These are phyloP conservation scores for Osmanthus fragrans DNA, from an alignment of 257 asterid genomes.

Conservation along the genomic window DNA sequence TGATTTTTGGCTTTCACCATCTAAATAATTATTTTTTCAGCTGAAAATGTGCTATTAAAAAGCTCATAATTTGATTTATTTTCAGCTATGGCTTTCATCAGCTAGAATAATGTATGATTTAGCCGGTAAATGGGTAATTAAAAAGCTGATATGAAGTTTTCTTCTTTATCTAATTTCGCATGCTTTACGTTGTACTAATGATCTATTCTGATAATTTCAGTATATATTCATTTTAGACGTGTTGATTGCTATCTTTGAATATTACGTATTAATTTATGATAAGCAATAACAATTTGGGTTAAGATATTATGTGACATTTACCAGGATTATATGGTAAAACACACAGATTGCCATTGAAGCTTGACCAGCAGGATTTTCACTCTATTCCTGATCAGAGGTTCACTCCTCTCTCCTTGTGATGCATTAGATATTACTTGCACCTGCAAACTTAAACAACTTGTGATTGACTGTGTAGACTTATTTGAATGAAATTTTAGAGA, in stretches of 20 bases:
- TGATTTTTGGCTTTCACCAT: neutral
- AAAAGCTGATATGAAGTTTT: neutral
- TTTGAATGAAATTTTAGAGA: neutral
- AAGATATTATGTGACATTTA: slow-evolving; percentile 18
- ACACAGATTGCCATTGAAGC: slow-evolving; percentile 42
- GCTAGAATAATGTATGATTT: neutral
- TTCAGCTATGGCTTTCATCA: neutral
- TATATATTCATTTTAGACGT: neutral
- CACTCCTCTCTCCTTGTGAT: slow-evolving; percentile 23
- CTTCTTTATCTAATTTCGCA: neutral
- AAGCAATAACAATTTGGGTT: slow-evolving; percentile 20
- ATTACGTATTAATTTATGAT: neutral
- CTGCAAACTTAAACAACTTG: slow-evolving; percentile 8
- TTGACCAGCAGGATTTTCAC: slow-evolving; percentile 36
- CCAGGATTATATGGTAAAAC: slow-evolving; percentile 66
- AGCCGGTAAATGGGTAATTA: neutral
- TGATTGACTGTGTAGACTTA: neutral
- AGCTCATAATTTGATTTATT: neutral
- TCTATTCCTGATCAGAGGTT: slow-evolving; percentile 54
- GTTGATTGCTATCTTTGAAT: neutral
- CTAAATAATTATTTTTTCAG: neutral
- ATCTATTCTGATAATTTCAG: neutral
- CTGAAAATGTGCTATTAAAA: neutral
- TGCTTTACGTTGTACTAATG: neutral
- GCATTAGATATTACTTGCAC: neutral